A percentile compares a stretch with the other conserved stretches of the same genome.
Evolutionary conservation across 768 basidiomycete species (phyloP).

Genomic region (Punctularia strigosozonata): DNA sequence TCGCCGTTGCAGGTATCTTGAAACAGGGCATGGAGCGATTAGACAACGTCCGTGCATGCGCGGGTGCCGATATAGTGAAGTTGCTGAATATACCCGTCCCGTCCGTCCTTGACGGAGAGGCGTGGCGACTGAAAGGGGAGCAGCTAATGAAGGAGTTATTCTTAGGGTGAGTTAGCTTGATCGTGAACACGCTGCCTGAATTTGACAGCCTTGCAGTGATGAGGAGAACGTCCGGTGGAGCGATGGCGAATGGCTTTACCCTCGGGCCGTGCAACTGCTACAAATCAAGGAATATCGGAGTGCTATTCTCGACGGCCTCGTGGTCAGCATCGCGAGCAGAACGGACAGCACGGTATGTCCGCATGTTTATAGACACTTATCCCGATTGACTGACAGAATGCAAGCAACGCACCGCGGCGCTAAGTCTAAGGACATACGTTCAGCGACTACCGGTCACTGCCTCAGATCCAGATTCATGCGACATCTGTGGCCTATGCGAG

Average conservation of each 20-base stretch:
- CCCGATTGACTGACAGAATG: slow-evolving; percentile 11
- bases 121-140: slow-evolving; percentile 42
- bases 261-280: slow-evolving; percentile 55
- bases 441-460: slow-evolving; percentile 34
- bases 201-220: slow-evolving; percentile 18
- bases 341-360: slow-evolving; percentile 72
- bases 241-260: slow-evolving; percentile 66
- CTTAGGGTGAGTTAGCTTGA: slow-evolving; percentile 25
- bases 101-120: slow-evolving; percentile 21
- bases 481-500: slow-evolving; percentile 35
- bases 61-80: slow-evolving; percentile 47
- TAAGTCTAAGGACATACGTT: slow-evolving; percentile 48
- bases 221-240: slow-evolving; percentile 42
- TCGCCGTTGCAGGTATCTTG: slow-evolving; percentile 52
- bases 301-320: slow-evolving; percentile 54
- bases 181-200: slow-evolving; percentile 1
- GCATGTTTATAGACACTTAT: slow-evolving; percentile 5
- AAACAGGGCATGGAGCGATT: slow-evolving; percentile 88
- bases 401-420: slow-evolving; percentile 60
- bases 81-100: slow-evolving; percentile 40
- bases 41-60: slow-evolving; percentile 79
- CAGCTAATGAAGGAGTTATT: slow-evolving; percentile 42
- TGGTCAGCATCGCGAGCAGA: slow-evolving; percentile 73
- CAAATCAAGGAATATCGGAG: slow-evolving; percentile 50
- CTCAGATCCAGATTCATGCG: slow-evolving; percentile 24